phyloP scores from a whole-genome alignment of 2,329 filamentous ascomycete species.

The Colletotrichum brevisporum region DNA sequence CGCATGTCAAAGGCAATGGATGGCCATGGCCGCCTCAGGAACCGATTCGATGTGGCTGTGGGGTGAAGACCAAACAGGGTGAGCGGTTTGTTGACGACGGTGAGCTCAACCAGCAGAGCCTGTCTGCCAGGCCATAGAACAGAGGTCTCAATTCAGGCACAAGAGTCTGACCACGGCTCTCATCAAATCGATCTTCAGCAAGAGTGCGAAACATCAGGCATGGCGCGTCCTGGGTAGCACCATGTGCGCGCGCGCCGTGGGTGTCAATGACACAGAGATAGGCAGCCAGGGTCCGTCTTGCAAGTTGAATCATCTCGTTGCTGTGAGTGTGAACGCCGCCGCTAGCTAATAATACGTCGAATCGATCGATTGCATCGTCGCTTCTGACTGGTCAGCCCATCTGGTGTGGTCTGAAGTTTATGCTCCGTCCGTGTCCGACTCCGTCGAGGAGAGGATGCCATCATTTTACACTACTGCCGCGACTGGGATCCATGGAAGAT shows the following conservation, averaged over 20 bases:
- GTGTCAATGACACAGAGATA: not conserved
- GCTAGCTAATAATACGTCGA: not conserved
- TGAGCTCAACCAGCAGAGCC: not conserved
- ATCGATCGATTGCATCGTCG: conserved; percentile 4
- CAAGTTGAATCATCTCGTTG: conserved; percentile 8
- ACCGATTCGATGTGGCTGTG: too few relatives aligned
- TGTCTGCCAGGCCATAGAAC: not conserved
- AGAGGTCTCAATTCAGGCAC: not conserved
- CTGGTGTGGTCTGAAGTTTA: conserved; percentile 12
- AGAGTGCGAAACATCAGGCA: conserved; percentile 1
- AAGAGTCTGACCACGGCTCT: not conserved
- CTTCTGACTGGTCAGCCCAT: conserved; percentile 26
- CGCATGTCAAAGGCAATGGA: not conserved
- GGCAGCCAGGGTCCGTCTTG: conserved; percentile 15
- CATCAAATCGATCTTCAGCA: not conserved
- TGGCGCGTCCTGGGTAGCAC: conserved; percentile 1
- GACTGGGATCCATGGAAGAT: conserved; percentile 5
- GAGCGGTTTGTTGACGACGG: conserved; percentile 8
- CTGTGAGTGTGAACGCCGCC: conserved; percentile 22
- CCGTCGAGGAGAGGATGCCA: conserved; percentile 2
- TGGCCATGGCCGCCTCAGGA: not conserved
- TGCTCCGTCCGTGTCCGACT: conserved; percentile 12
- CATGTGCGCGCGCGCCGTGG: not conserved
- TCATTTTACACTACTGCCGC: not conserved
- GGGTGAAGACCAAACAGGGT: not conserved